Evolutionary conservation across 306 rosid species (phyloP), one percentile per base, ranked within the genome.

Genomic region (Acacia crassicarpa): DNA sequence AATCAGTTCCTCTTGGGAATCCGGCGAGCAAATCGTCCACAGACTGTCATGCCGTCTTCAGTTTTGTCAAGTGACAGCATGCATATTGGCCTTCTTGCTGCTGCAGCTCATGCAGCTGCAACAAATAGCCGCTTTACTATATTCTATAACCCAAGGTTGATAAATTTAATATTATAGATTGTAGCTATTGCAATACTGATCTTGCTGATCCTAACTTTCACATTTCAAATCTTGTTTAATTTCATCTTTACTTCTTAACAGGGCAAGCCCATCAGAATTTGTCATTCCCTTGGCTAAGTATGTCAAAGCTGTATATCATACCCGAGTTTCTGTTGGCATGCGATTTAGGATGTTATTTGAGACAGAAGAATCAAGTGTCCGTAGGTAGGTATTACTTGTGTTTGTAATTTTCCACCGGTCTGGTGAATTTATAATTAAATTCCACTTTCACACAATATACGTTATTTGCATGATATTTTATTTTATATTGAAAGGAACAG

Each of bases 21-120:
- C 48, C 86, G 92, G 63, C 85, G 93, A 54, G 95, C 93, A 40
- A 91, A 86, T 82, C 95, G 92, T 80, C 89, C 92, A 0, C 95
- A 91, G 81, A 85, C 91, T 72, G 83, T 88, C 45, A 89, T 91
- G 93, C 95, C 95, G n/a, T 91, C 95, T 13, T 91, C 93, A 0
- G 95, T 91, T 82, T 78, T 91, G 81, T 91, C 95, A 58, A 91
- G 95, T 82, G 95, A 89, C 78, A 91, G 95, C 87, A 91, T 91
- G 95, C 95, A 91, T 83, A 88, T 91, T 75, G 95, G 95, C 80
- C 95, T 91, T 82, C 95, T 91, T 82, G 95, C 95, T 85, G 95
- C 95, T 78, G 76, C 76, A 25, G 76, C 59, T 72, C 76, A 72
- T 46, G 76, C 76, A 15, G 76, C 76, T 46, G 59, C 59, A n/a